Base-by-base conservation (phyloP, 805 yeast genomes). In the Blastobotrys parvus region DNA sequence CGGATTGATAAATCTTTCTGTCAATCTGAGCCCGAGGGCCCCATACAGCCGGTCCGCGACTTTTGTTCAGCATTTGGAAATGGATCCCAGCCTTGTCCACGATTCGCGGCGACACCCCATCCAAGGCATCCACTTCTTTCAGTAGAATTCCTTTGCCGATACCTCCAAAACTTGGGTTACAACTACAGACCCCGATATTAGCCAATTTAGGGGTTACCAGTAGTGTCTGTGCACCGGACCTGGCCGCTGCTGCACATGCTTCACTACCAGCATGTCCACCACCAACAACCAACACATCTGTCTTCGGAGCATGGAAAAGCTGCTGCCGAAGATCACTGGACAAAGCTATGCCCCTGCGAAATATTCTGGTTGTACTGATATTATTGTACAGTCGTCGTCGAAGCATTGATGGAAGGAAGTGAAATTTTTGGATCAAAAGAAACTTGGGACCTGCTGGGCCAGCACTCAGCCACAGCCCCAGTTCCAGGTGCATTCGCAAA, bases 201-300 rank as follows among this genome's bases (percentile, higher is more conserved):
- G 69, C 59, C 27, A 77, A 56, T 37, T 70, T 73, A 1, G 95
- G 97, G 0, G 98, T 89, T 1, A 92, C 69, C 21, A 92, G 67
- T 2, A 80, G 67, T 0, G 95, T 82, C 2, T 57, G 47, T 1
- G 81, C 73, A 0, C 97, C 97, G 1, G 84, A 58, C 48, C 99
- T 70, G 0, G 97, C 95, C 1, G 95, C 71, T 0, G 90, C 97
- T 0, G 96, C 72, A 2, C 95, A 92, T 0, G 99, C 98, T 62
- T 92, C 99, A 53, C 95, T 81, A 10, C 99, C 99, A 29, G 98
- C 98, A 67, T 92, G 99, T 0, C 99, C 99, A 10, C 94, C 99
- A 3, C 99, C 99, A 17, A 92, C 77, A 3, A 92, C 90, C 1
- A 90, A 72, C 0, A 88, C 96, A 0, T 88, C 90, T 25, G 45